A percentile compares a stretch with the other conserved stretches of the same genome.
Evolutionary conservation across 306 rosid genomes (phyloP).

Genomic region (Canavalia gladiata): DNA sequence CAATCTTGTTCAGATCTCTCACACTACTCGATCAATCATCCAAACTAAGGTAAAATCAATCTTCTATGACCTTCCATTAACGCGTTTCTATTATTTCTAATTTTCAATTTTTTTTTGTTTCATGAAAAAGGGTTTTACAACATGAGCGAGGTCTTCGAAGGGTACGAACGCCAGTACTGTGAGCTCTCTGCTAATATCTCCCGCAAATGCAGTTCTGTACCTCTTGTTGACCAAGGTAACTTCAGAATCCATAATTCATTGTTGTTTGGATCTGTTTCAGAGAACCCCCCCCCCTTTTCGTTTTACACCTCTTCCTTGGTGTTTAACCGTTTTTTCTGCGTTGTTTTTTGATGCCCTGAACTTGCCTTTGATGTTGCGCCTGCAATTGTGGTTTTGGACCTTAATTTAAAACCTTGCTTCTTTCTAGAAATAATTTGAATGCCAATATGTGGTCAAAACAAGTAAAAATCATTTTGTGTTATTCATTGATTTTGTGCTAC

Average conservation of each 20-base stretch:
- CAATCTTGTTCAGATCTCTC: slow-evolving; percentile 48
- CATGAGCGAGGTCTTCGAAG: slow-evolving; percentile 89
- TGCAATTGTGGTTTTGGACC: too few relatives aligned
- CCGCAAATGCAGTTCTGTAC: slow-evolving; percentile 73
- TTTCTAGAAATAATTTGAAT: slow-evolving; percentile 8
- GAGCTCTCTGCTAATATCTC: slow-evolving; percentile 90
- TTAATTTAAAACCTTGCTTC: too few relatives aligned
- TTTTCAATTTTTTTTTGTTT: neutral
- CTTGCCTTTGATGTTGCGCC: too few relatives aligned
- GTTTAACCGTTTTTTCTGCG: slow-evolving; percentile 25
- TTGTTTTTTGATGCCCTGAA: slow-evolving; percentile 2
- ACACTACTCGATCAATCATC: neutral
- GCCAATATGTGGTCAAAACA: neutral
- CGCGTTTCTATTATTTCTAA: slow-evolving; percentile 32
- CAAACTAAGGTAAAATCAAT: slow-evolving; percentile 42
- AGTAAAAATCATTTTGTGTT: neutral
- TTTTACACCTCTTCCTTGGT: slow-evolving; percentile 10
- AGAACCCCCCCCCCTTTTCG: slow-evolving; percentile 15
- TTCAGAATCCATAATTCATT: slow-evolving; percentile 9
- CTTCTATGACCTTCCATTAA: neutral
- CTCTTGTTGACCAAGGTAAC: slow-evolving; percentile 62
- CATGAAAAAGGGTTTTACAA: slow-evolving; percentile 30
- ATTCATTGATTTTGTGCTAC: neutral
- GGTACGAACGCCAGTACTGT: slow-evolving; percentile 93
- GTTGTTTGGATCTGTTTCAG: neutral